Evolutionary conservation across 768 basidiomycete genomes (phyloP).

Genomic region (Rhodotorula taiwanensis): DNA sequence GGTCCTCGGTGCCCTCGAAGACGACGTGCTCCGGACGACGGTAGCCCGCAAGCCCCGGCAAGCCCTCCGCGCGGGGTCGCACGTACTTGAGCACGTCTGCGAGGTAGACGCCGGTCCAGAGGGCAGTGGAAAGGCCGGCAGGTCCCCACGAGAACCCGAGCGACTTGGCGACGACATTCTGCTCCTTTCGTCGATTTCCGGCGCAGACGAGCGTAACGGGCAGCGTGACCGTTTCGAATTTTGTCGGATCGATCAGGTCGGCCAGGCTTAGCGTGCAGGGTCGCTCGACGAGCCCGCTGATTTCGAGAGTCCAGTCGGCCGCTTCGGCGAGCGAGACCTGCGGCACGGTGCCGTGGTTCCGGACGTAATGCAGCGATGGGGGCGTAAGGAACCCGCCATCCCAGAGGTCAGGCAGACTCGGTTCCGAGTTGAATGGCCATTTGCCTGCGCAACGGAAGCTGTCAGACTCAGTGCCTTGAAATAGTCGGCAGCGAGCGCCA

Average conservation of each 20-base stretch:
- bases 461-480: not conserved
- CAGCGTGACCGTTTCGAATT: constrained; percentile 55
- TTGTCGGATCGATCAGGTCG: constrained; percentile 47
- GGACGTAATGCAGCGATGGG: constrained; percentile 54
- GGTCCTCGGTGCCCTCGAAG: constrained; percentile 56
- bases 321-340: constrained; percentile 47
- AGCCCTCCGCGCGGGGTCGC: constrained; percentile 42
- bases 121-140: constrained; percentile 50
- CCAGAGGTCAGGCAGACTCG: constrained; percentile 50
- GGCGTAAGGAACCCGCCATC: constrained; percentile 56
- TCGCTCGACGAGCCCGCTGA: constrained; percentile 49
- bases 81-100: constrained; percentile 52
- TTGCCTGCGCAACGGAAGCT: constrained; percentile 47
- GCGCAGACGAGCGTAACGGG: constrained; percentile 61
- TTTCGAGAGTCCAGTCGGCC: constrained; percentile 50
- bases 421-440: constrained; percentile 60
- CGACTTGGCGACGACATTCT: constrained; percentile 51
- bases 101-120: constrained; percentile 59
- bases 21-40: constrained; percentile 50
- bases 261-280: constrained; percentile 49
- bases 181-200: constrained; percentile 61
- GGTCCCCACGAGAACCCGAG: constrained; percentile 39
- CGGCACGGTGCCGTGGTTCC: constrained; percentile 60
- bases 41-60: constrained; percentile 39
- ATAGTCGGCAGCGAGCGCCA: not conserved